Evolutionary conservation across 73 alveolate species (phyloP).

Genomic region (Tetrahymena malaccensis): DNA sequence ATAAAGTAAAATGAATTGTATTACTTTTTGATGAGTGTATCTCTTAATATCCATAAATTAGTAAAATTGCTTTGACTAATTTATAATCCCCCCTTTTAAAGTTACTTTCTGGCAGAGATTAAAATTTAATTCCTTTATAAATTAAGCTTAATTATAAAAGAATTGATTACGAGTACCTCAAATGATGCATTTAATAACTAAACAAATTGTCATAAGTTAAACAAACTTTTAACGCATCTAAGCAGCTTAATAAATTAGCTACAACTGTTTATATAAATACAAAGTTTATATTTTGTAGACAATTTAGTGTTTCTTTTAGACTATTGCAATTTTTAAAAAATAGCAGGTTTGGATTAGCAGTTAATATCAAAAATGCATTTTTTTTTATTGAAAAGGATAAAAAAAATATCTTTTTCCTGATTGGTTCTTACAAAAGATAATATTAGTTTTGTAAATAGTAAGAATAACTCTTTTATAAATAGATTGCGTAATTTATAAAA

Average conservation of each 20-base stretch:
- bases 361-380: no score
- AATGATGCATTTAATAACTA: neutral
- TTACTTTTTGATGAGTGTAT: no score
- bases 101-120: neutral
- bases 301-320: no score
- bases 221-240: no score
- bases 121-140: neutral
- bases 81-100: neutral
- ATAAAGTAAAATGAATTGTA: neutral
- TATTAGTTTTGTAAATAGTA: neutral
- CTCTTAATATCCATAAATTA: neutral
- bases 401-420: neutral
- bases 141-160: neutral
- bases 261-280: no score
- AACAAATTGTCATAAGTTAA: neutral
- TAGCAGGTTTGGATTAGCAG: no score
- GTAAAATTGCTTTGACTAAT: neutral
- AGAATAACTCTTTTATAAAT: neutral
- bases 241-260: no score
- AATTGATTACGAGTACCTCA: neutral
- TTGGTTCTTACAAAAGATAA: neutral
- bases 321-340: no score
- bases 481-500: neutral
- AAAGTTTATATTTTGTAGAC: no score
- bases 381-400: no score